phyloP scores from a whole-genome alignment of 1,284 basidiomycete genomes.

The Pseudozyma tsukubaensis region DNA sequence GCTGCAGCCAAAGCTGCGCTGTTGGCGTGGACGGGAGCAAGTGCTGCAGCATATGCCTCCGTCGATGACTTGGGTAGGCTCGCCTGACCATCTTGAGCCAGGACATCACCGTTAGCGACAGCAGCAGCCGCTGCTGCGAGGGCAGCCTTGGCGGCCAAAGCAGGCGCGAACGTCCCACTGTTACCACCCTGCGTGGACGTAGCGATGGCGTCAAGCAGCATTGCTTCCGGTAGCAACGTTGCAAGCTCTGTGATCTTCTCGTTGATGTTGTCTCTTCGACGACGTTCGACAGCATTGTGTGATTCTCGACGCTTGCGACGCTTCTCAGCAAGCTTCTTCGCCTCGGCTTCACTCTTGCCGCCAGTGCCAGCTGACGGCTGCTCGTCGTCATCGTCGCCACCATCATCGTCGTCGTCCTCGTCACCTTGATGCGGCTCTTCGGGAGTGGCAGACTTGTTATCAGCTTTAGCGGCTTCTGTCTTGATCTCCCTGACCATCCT shows the following conservation, averaged over 20 bases:
- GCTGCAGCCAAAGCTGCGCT: conserved; percentile 60
- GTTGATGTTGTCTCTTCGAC: conserved; percentile 89
- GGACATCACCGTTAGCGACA: conserved; percentile 32
- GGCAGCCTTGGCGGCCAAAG: conserved; percentile 51
- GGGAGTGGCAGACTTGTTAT: conserved; percentile 23
- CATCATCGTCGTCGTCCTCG: conserved; percentile 47
- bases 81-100: conserved; percentile 18
- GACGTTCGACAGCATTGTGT: conserved; percentile 89
- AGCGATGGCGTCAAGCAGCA: conserved; percentile 67
- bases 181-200: conserved; percentile 60
- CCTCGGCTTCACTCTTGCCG: conserved; percentile 49
- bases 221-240: conserved; percentile 80
- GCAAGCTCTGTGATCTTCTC: conserved; percentile 91
- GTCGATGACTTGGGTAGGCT: conserved; percentile 49
- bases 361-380: conserved; percentile 9
- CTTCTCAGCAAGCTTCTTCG: conserved; percentile 74
- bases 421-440: conserved; percentile 30
- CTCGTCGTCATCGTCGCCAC: conserved; percentile 39
- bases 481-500: conserved; percentile 27
- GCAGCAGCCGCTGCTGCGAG: conserved; percentile 42
- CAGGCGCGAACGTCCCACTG: conserved; percentile 51
- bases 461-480: conserved; percentile 13
- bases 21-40: conserved; percentile 58
- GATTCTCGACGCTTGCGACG: conserved; percentile 81
- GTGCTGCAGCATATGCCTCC: conserved; percentile 49